Base-by-base conservation (phyloP, 2,329 filamentous ascomycete genomes). In the Thelonectria blattea region DNA sequence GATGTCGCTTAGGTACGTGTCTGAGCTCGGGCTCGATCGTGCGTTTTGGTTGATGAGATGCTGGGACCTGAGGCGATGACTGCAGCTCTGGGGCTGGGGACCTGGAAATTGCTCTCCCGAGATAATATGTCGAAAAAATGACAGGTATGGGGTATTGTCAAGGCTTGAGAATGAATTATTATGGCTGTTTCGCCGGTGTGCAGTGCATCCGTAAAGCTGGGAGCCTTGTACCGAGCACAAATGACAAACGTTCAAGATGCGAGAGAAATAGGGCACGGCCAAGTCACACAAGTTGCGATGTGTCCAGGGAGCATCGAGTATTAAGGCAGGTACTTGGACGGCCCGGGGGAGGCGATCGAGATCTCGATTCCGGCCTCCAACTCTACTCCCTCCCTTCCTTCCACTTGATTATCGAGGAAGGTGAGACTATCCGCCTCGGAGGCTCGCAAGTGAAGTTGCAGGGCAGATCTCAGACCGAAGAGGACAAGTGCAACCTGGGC, bases 41-140 rank as follows among this genome's bases (percentile, higher is more conserved):
- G 58, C 53, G 58, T 56, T 56, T 51, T 61, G 37, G 43, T 30
- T 52, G 53, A 57, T 30, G 48, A 49, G 46, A 17, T 60, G 43
- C 58, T 57, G 49, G 58, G 50, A 49, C 37, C 53, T 57, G 48
- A 56, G 51, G 54, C 32, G 56, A 60, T 51, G 47, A 47, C 56
- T 54, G 56, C 56, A 56, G 56, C 30, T 18, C 41, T 46, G 46
- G 34, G 49, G 52, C 43, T 45, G 34, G 34, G 27, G 34, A 57
- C 43, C 17, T 55, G 47, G 48, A 39, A 57, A 51, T 47, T 39
- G 64, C 58, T 65, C 34, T 41, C 32, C 30, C 41, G 32, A 37
- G 34, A 37, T 7, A 37, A 37, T 37, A 37, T 5, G 12, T 37
- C n/a, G 6, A 2, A 37, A 15, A 15, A 15, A 37, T 37, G 6